Conservation (phyloP, 768 basidiomycete species). For the Lyophyllum atratum region DNA sequence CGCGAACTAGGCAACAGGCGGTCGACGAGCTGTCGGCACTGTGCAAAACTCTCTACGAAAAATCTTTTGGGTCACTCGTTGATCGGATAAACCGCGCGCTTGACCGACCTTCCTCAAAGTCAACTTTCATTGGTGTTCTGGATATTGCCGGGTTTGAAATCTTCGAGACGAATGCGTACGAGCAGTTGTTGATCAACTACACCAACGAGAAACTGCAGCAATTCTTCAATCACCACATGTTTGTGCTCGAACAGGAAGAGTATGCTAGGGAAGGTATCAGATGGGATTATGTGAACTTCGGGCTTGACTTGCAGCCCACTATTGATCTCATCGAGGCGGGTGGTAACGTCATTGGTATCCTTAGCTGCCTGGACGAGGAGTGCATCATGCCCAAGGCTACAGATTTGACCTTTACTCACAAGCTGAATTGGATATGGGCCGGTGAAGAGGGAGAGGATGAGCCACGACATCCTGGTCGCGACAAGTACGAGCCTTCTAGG, state of each 20-base stretch:
- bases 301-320: conserved; percentile 94
- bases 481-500: conserved; percentile 83
- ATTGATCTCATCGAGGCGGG: conserved; percentile 96
- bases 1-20: conserved; percentile 88
- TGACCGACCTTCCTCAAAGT: conserved; percentile 89
- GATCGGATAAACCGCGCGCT: conserved; percentile 94
- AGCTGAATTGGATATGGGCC: conserved; percentile 81
- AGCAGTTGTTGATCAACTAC: conserved; percentile 97
- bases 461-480: conserved; percentile 67
- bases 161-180: conserved; percentile 91
- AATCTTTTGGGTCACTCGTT: conserved; percentile 91
- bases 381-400: conserved; percentile 99
- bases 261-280: conserved; percentile 95
- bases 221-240: conserved; percentile 99
- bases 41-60: conserved; percentile 96
- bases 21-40: conserved; percentile 88
- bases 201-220: conserved; percentile 99
- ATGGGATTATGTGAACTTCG: conserved; percentile 99
- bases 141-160: conserved; percentile 99
- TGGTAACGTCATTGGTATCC: conserved; percentile 80
- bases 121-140: conserved; percentile 95
- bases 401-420: conserved; percentile 92
- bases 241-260: conserved; percentile 98
- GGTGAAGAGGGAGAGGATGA: conserved; percentile 46
- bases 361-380: conserved; percentile 94